Percentiles rank a stretch among this genome's conserved stretches.
phyloP scores from a whole-genome alignment of 225 moss, liverwort and hornwort species.

The Pleurozium schreberi region DNA sequence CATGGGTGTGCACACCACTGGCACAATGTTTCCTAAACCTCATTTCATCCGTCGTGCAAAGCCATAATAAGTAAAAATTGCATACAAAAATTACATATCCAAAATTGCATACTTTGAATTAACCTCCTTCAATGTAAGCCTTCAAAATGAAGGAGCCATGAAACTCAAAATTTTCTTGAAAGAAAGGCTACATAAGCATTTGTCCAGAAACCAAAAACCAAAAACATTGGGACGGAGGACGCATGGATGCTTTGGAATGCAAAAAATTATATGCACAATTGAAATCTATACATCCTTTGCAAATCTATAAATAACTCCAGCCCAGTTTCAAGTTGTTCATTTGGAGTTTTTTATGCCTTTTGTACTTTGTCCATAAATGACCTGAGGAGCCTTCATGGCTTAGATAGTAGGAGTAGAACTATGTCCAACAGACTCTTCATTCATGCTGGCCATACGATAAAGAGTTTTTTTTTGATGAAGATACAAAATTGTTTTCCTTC shows the following conservation, averaged over 20 bases:
- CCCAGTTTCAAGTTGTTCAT: not conserved
- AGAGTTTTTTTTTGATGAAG: not conserved
- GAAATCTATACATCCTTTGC: slow-evolving; percentile 18
- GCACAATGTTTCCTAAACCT: too few relatives aligned
- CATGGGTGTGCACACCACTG: too few relatives aligned
- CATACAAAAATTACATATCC: too few relatives aligned
- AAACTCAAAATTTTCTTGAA: not conserved
- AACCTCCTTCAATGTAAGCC: not conserved
- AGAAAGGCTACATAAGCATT: not conserved
- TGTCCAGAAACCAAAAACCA: not conserved
- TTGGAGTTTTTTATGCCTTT: not conserved
- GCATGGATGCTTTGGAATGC: too few relatives aligned
- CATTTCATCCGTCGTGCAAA: too few relatives aligned
- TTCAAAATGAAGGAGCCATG: not conserved
- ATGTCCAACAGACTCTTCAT: not conserved
- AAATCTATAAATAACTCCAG: slow-evolving; percentile 59
- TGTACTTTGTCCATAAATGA: not conserved
- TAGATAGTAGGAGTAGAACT: not conserved
- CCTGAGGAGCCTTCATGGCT: not conserved
- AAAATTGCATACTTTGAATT: too few relatives aligned
- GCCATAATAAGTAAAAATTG: too few relatives aligned
- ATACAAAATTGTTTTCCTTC: not conserved
- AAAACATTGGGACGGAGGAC: too few relatives aligned
- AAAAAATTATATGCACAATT: not conserved
- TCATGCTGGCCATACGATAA: accelerated